Conservation (phyloP, 2,329 filamentous ascomycete genomes). For the Claviceps spartinae region DNA sequence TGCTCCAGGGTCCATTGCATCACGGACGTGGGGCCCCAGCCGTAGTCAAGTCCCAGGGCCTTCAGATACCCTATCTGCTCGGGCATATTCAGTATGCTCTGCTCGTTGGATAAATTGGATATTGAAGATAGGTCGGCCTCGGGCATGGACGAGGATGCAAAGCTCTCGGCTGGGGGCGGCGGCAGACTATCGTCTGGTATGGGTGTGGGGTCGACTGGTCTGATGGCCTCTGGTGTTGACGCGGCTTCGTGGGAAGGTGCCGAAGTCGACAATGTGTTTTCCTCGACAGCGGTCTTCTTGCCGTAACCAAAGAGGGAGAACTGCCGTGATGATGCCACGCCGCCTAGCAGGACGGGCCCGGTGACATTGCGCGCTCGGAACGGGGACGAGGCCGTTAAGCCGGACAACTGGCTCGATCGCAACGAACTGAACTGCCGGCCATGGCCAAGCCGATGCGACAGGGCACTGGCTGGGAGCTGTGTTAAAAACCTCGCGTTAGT, state of each 20-base stretch:
- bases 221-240: conserved; percentile 8
- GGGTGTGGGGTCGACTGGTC: conserved; percentile 3
- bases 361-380: conserved; percentile 10
- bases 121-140: conserved; percentile 22
- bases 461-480: conserved; percentile 14
- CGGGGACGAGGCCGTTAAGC: conserved; percentile 12
- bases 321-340: conserved; percentile 17
- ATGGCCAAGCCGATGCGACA: conserved; percentile 18
- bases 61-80: conserved; percentile 74
- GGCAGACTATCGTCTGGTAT: conserved; percentile 7
- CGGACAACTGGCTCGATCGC: conserved; percentile 10
- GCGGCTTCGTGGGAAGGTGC: conserved; percentile 6
- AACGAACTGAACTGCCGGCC: conserved; percentile 21
- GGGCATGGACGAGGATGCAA: conserved; percentile 11
- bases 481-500: background rate
- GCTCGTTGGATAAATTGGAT: conserved; percentile 22
- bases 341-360: conserved; percentile 19
- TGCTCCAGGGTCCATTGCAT: conserved; percentile 73
- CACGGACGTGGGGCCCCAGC: conserved; percentile 61
- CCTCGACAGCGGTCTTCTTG: conserved; percentile 13
- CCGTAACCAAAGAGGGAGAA: conserved; percentile 24
- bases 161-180: conserved; percentile 10
- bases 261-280: conserved; percentile 4
- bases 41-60: conserved; percentile 73
- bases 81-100: conserved; percentile 45